These are phyloP conservation scores for Fusarium sp. DNA, from an alignment of 2,329 filamentous ascomycete species.

Conservation along the genomic window DNA sequence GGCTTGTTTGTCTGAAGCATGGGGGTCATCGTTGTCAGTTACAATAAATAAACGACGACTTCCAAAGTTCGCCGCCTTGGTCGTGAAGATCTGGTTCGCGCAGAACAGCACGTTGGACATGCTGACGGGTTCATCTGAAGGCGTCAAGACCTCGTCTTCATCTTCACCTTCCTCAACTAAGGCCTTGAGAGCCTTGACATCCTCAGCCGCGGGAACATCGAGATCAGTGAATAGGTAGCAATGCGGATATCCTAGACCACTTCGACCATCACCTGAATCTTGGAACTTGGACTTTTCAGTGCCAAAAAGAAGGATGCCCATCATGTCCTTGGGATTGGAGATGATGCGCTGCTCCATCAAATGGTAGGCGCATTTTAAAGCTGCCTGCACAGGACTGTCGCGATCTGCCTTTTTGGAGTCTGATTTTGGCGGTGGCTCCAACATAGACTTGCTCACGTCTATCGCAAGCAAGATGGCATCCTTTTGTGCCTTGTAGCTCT, in stretches of 20 bases:
- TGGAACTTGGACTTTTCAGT: constrained; percentile 86
- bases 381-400: constrained; percentile 83
- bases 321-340: constrained; percentile 95
- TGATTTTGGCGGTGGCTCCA: constrained; percentile 71
- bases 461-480: constrained; percentile 99
- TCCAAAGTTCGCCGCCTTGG: constrained; percentile 92
- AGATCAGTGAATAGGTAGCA: constrained; percentile 93
- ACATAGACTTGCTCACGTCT: constrained; percentile 89
- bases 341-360: constrained; percentile 99
- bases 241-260: constrained; percentile 79
- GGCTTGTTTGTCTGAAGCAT: constrained; percentile 75
- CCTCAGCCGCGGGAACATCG: constrained; percentile 85
- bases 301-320: constrained; percentile 92
- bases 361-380: constrained; percentile 92
- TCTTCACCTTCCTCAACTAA: constrained; percentile 84
- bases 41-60: constrained; percentile 95
- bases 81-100: constrained; percentile 96
- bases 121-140: constrained; percentile 74
- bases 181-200: constrained; percentile 82
- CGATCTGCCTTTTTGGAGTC: constrained; percentile 80
- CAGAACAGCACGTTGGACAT: constrained; percentile 95
- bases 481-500: constrained; percentile 92
- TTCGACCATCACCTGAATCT: constrained; percentile 70
- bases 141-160: constrained; percentile 73
- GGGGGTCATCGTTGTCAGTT: constrained; percentile 92